Conservation (phyloP, 2,329 filamentous ascomycete genomes). For the Aspergillus phoenicis region DNA sequence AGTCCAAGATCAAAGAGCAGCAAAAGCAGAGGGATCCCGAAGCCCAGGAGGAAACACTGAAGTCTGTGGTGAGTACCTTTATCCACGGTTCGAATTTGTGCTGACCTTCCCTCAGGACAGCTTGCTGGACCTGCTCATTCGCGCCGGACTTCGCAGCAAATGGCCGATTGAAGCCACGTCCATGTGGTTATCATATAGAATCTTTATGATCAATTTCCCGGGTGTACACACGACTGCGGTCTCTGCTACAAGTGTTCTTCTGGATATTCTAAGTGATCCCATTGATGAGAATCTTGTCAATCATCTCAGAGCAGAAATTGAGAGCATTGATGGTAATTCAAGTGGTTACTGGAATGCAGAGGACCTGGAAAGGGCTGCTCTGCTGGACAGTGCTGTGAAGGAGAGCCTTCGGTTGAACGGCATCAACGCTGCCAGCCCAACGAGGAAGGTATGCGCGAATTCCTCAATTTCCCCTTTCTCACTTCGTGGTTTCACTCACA, state of each 20-base stretch:
- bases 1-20: conserved; percentile 15
- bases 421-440: conserved; percentile 19
- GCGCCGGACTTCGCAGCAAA: conserved; percentile 16
- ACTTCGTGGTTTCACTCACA: neutral
- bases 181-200: conserved; percentile 19
- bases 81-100: neutral
- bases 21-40: conserved; percentile 3
- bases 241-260: conserved; percentile 16
- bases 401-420: conserved; percentile 19
- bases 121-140: conserved; percentile 18
- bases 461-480: no score
- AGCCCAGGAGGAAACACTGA: conserved; percentile 11
- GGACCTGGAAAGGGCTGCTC: conserved; percentile 8
- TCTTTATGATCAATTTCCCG: conserved; percentile 22
- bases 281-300: conserved; percentile 3
- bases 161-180: conserved; percentile 17
- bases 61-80: neutral
- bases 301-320: conserved; percentile 12
- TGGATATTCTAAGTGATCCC: conserved; percentile 15
- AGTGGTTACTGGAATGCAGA: conserved; percentile 13
- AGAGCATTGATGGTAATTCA: conserved; percentile 6
- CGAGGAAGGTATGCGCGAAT: conserved; percentile 6
- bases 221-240: conserved; percentile 20
- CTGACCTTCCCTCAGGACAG: conserved; percentile 8
- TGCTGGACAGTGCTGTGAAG: conserved; percentile 19